Evolutionary conservation across 2,329 filamentous ascomycete genomes (phyloP).

Genomic region (Golovinomyces cichoracearum): DNA sequence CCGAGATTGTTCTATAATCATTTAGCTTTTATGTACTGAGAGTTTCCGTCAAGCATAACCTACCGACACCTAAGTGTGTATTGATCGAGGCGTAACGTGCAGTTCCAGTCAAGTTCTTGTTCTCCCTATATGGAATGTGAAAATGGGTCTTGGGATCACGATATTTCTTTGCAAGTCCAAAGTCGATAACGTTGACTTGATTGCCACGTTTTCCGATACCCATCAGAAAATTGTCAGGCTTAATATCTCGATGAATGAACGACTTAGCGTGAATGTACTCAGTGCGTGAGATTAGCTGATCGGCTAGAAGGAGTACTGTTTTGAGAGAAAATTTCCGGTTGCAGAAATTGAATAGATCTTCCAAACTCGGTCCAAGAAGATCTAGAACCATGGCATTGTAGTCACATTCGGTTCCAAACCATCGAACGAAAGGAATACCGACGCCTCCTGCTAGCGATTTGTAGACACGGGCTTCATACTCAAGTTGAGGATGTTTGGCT

Average conservation of each 20-base stretch:
- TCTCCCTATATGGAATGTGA: constrained; percentile 98
- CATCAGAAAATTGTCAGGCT: constrained; percentile 99
- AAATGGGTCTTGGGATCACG: constrained; percentile 98
- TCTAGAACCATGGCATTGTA: constrained; percentile 99
- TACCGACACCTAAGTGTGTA: constrained; percentile 84
- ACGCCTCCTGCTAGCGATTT: constrained; percentile 81
- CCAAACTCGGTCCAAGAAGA: constrained; percentile 77
- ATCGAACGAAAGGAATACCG: constrained; percentile 93
- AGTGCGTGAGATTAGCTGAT: constrained; percentile 96
- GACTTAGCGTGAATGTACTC: constrained; percentile 99
- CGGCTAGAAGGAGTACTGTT: constrained; percentile 85
- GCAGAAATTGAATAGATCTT: constrained; percentile 99
- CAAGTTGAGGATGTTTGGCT: constrained; percentile 95
- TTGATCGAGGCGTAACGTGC: constrained; percentile 98
- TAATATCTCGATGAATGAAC: constrained; percentile 98
- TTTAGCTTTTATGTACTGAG: constrained; percentile 10
- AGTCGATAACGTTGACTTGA: constrained; percentile 98
- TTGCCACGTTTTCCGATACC: constrained; percentile 97
- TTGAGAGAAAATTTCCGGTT: constrained; percentile 99
- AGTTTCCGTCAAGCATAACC: no score
- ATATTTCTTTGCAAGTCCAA: constrained; percentile 98
- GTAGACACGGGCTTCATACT: constrained; percentile 92
- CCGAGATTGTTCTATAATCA: constrained; percentile 63
- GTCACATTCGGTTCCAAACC: constrained; percentile 98
- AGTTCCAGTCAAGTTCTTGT: constrained; percentile 98